Evolutionary conservation across 345 rosid genomes (phyloP), one percentile per base, ranked within the genome.

Genomic region (Citrus sp.): DNA sequence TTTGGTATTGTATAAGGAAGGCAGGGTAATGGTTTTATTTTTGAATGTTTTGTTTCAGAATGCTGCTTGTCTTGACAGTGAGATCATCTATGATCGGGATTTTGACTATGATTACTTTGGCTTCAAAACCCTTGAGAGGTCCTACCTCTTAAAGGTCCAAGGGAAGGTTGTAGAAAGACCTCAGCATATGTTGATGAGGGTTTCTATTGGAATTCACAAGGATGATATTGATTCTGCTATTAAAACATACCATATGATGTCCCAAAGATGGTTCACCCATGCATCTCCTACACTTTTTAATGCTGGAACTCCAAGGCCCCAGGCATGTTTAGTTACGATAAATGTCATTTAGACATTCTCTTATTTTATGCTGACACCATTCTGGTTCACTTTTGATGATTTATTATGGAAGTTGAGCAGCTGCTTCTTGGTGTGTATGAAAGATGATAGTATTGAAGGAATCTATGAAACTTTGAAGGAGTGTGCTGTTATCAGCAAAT

Each of bases 151-250:
- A 77, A 94, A 90, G 87, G 90, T 94, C n/a, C 94, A 89, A 78
- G 97, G 94, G 76, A 88, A 86, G 64, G 95, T 93, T 79, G 93
- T 92, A 49, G 97, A 93, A 73, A 91, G 97, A 73, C 98, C 97
- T 58, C 97, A 94, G 34, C 97, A 94, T 80, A 91, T 94, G 98
- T 75, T 94, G 75, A 94, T 94, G 98, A 90, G 97, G 85, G 98
- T 94, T 78, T 75, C 94, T 80, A 94, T 91, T 86, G 98, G 97
- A 25, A 90, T 94, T 64, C 97, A 91, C 82, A 91, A 87, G 74
- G 88, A 89, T 77, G 94, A 92, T 76, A 84, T 91, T 76, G 97
- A 91, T 67, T 90, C 93, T 62, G 91, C 75, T 13, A 84, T 94
- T 79, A 83, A 81, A 78, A 92, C 97, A n/a, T 94, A 94, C 82